Base-by-base conservation (phyloP, 2,329 filamentous ascomycete genomes). In the Apiospora arundinis region DNA sequence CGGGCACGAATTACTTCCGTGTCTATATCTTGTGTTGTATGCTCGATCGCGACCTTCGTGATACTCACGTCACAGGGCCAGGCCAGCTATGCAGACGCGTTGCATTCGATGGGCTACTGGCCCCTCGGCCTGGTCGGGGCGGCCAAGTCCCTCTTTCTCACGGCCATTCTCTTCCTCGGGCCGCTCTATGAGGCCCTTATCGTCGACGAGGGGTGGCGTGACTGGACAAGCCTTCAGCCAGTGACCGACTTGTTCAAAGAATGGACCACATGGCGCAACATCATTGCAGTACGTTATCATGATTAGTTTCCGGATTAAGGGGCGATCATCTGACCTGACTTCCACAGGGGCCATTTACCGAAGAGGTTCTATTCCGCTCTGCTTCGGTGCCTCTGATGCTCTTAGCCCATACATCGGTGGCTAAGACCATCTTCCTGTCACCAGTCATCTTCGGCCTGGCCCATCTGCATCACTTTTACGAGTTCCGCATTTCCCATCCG, bases 391-490 rank as follows among this genome's bases (percentile, higher is more conserved):
- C 95, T 1, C 87, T 98, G 14, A 92, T 98, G 78, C 84, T 98
- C 42, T 85, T 95, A 68, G 91, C 94, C 25, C 88, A 87, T 63
- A 84, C 90, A 68, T 86, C 87, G 60, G 77, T 86, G 40, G 74
- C 78, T 2, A 84, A 84, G 52, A 94, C 93, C 74, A 89, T 97
- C 78, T 94, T 97, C 82, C 84, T 94, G 14, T 93, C 94, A 1
- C 95, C 95, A 8, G 84, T 98, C 14, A 92, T 97, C 80, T 98
- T 98, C 79, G 95, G 95, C 69, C 90, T 97, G 63, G 95, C 96
- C 9, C 96, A 99, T 83, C 83, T 97, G 67, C 95, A 99, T 82
- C 96, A 99, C 83, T 94, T 97, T 81, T 97, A 97, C 84, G 96
- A 98, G 83, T 97, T 97, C 82, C 89, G 92, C 71, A 86, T 97